Evolutionary conservation across 1,284 basidiomycete genomes (phyloP).

Genomic region (Apiotrichum montevideense): DNA sequence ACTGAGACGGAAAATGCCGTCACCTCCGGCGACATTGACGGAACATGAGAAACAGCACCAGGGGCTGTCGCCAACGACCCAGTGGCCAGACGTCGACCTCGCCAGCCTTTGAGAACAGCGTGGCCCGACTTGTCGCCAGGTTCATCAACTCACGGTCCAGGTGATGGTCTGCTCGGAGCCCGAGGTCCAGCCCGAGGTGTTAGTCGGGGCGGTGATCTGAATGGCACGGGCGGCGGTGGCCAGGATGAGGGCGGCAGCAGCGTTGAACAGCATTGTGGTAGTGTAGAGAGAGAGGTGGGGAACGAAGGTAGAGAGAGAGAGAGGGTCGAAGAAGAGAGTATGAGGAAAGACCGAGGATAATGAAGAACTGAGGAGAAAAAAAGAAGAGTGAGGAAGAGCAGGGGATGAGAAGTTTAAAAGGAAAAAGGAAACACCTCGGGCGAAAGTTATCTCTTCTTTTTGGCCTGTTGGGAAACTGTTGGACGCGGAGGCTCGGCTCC

Average conservation of each 20-base stretch:
- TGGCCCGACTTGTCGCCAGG: too few relatives aligned
- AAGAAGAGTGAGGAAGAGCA: not conserved
- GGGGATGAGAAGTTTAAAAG: not conserved
- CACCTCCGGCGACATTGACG: too few relatives aligned
- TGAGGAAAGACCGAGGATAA: not conserved
- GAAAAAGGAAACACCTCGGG: not conserved
- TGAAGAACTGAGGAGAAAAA: not conserved
- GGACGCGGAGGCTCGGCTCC: too few relatives aligned
- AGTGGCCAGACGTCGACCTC: too few relatives aligned
- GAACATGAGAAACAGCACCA: too few relatives aligned
- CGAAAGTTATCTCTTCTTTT: too few relatives aligned
- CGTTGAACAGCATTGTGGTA: conserved; percentile 19
- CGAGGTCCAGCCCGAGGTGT: conserved; percentile 27
- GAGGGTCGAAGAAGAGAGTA: not conserved
- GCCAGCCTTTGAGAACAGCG: too few relatives aligned
- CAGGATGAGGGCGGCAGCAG: conserved; percentile 19
- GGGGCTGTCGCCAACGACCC: too few relatives aligned
- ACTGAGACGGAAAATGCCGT: too few relatives aligned
- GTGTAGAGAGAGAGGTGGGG: not conserved
- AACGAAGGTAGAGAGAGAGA: not conserved
- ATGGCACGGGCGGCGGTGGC: conserved; percentile 25
- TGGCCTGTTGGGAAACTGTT: too few relatives aligned
- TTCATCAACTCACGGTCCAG: conserved; percentile 30
- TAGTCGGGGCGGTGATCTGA: conserved; percentile 32
- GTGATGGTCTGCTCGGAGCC: conserved; percentile 26